Evolutionary conservation across 768 basidiomycete species (phyloP).

Genomic region (Termitomyces sp.): DNA sequence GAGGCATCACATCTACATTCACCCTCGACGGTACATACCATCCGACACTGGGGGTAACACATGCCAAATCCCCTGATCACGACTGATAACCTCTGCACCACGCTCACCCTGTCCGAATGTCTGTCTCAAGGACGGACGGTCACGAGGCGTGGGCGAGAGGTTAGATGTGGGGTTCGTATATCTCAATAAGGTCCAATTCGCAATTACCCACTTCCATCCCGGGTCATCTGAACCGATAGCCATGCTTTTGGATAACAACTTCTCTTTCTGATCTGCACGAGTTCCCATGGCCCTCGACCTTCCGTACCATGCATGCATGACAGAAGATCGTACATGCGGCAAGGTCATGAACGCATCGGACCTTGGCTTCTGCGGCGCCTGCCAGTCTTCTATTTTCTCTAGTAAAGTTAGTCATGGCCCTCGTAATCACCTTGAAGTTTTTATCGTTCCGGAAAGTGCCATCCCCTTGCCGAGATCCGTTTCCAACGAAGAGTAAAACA

Average conservation of each 20-base stretch:
- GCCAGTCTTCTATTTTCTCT: not conserved
- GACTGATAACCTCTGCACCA: not conserved
- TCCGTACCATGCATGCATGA: not conserved
- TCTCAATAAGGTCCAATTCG: not conserved
- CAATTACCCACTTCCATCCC: not conserved
- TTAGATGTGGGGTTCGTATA: not conserved
- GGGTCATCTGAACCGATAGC: not conserved
- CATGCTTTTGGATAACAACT: not conserved
- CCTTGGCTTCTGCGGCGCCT: not conserved
- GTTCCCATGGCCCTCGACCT: not conserved
- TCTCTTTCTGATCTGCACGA: slow-evolving; percentile 1
- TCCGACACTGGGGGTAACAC: too few relatives aligned
- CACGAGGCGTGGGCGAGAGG: not conserved
- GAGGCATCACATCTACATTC: too few relatives aligned
- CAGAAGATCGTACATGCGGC: not conserved
- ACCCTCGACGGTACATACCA: too few relatives aligned
- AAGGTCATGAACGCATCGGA: not conserved
- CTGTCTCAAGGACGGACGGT: not conserved
- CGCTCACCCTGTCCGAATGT: not conserved
- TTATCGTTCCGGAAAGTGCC: not conserved
- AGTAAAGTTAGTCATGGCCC: not conserved
- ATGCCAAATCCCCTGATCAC: too few relatives aligned
- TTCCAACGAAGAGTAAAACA: not conserved
- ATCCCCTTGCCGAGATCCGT: not conserved
- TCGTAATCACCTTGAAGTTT: not conserved